phyloP scores from a whole-genome alignment of 129 eudicot genomes.

The Flaveria brownii region DNA sequence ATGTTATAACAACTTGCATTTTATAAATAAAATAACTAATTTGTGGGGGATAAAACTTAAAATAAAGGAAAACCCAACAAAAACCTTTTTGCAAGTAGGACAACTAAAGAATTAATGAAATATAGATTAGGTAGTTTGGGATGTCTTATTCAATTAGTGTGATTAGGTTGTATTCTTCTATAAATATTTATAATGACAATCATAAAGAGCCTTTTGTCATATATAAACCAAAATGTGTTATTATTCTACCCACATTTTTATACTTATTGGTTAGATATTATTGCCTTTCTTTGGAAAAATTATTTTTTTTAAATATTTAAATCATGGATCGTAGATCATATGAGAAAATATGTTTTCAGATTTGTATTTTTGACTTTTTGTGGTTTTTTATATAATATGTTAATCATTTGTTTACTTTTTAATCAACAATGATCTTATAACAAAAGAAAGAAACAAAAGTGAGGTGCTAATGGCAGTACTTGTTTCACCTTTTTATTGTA shows the following conservation, averaged over 20 bases:
- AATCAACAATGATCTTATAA: background rate
- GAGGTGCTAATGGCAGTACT: no score
- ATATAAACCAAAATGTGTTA: conserved; percentile 14
- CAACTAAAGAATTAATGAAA: conserved; percentile 19
- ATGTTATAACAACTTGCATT: background rate
- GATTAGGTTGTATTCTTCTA: background rate
- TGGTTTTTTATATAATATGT: background rate
- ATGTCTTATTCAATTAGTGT: conserved; percentile 30
- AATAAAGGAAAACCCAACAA: conserved; percentile 29
- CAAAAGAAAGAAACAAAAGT: no score
- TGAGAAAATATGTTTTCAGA: background rate
- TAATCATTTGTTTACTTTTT: background rate
- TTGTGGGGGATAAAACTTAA: background rate
- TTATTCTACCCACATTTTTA: background rate
- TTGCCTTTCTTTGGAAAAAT: no score
- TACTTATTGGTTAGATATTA: background rate
- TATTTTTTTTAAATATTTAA: background rate
- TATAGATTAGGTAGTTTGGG: conserved; percentile 25
- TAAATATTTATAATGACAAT: background rate
- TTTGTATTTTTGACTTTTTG: background rate
- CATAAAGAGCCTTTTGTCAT: conserved; percentile 23
- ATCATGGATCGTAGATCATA: background rate
- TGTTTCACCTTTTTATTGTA: no score
- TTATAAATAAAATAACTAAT: background rate
- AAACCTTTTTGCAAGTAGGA: conserved; percentile 34